Evolutionary conservation across 495 filamentous ascomycete genomes (phyloP).

Genomic region (Jackrogersella multiformis): DNA sequence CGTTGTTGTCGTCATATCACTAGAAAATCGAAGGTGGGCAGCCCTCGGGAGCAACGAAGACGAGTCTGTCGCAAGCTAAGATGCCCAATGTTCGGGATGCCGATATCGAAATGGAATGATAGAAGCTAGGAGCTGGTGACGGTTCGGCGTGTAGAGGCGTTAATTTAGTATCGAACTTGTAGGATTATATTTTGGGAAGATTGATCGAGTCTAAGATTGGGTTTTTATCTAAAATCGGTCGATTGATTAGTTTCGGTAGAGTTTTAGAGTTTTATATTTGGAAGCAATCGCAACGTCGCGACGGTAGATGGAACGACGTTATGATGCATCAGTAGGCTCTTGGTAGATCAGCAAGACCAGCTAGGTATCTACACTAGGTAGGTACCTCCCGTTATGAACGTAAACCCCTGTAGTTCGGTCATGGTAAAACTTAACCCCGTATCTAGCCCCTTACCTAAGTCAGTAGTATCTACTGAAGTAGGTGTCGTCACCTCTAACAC

Average conservation of each 20-base stretch:
- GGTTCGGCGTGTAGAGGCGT: slow-evolving; percentile 11
- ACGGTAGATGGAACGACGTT: slow-evolving; percentile 28
- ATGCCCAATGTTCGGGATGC: slow-evolving; percentile 9
- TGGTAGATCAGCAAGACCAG: slow-evolving; percentile 19
- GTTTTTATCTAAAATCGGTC: not conserved
- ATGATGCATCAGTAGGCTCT: slow-evolving; percentile 29
- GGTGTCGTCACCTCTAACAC: too few relatives aligned
- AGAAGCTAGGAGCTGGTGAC: slow-evolving; percentile 3
- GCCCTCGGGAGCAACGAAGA: slow-evolving; percentile 11
- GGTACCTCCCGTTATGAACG: not conserved
- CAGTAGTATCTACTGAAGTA: too few relatives aligned
- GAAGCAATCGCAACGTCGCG: slow-evolving; percentile 25
- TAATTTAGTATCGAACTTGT: slow-evolving; percentile 2
- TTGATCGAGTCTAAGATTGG: not conserved
- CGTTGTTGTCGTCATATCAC: slow-evolving; percentile 26
- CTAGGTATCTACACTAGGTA: too few relatives aligned
- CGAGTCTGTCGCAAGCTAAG: not conserved
- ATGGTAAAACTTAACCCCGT: slow-evolving; percentile 19
- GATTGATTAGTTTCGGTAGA: too few relatives aligned
- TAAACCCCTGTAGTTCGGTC: slow-evolving; percentile 22
- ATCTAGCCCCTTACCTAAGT: not conserved
- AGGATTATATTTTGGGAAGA: not conserved
- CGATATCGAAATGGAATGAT: slow-evolving; percentile 19
- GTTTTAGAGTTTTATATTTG: slow-evolving; percentile 4
- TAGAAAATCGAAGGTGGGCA: slow-evolving; percentile 4